phyloP scores from a whole-genome alignment of 768 basidiomycete species.

The Lentinula guzmanii region DNA sequence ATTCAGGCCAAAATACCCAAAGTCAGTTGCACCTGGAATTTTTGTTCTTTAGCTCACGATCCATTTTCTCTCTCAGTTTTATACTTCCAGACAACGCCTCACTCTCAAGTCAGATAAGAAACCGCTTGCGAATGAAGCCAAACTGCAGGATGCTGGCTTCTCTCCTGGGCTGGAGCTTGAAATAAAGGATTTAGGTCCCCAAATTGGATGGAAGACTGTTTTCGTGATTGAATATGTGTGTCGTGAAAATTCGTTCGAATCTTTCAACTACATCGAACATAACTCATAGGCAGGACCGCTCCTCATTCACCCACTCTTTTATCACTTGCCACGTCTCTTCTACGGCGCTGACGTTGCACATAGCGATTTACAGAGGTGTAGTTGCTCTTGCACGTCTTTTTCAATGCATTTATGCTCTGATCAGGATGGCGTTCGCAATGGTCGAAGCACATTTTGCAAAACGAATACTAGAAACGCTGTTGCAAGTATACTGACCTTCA shows the following conservation, averaged over 20 bases:
- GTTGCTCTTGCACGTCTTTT: background rate
- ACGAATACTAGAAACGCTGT: conserved; percentile 88
- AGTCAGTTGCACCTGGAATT: background rate
- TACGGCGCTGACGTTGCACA: conserved; percentile 70
- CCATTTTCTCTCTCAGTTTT: conserved; percentile 45
- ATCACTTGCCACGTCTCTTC: conserved; percentile 60
- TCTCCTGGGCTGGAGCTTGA: conserved; percentile 56
- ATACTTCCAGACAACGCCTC: conserved; percentile 67
- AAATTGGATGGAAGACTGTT: conserved; percentile 84
- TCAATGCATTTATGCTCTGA: background rate
- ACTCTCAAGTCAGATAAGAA: conserved; percentile 57
- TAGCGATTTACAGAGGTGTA: conserved; percentile 69
- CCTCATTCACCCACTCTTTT: conserved; percentile 82
- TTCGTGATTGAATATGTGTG: conserved; percentile 94
- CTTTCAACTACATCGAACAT: conserved; percentile 3
- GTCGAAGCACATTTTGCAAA: conserved; percentile 87
- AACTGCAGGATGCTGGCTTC: conserved; percentile 53
- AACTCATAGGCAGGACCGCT: conserved; percentile 71
- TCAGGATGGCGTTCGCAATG: conserved; percentile 64
- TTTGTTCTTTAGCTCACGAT: background rate
- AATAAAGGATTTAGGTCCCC: conserved; percentile 88
- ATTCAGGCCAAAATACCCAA: conserved; percentile 26
- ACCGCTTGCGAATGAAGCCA: conserved; percentile 55
- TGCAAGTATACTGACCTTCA: conserved; percentile 40
- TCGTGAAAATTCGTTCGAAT: conserved; percentile 3